phyloP scores from a whole-genome alignment of 257 asterid species.

The Gentiana straminea region DNA sequence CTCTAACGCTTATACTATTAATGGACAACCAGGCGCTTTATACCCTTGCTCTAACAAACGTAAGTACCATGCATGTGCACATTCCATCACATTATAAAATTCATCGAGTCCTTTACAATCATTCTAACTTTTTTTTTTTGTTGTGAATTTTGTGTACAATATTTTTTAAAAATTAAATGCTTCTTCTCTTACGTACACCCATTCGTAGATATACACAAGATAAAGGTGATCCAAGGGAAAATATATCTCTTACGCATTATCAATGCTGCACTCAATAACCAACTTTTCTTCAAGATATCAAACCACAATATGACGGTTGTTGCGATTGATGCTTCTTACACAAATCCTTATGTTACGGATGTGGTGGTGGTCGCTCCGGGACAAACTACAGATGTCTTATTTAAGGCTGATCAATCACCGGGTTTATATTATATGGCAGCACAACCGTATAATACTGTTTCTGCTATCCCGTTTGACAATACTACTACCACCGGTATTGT shows the following conservation, averaged over 20 bases:
- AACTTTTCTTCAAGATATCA: conserved; percentile 50
- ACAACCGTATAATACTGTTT: conserved; percentile 40
- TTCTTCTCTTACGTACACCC: too few relatives aligned
- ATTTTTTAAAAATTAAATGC: too few relatives aligned
- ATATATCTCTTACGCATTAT: conserved; percentile 43
- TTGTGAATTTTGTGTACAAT: not conserved
- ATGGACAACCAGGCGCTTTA: conserved; percentile 56
- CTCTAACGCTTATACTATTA: conserved; percentile 67
- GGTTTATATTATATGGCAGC: conserved; percentile 56
- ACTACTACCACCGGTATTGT: conserved; percentile 57
- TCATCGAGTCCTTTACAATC: not conserved
- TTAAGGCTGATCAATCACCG: conserved; percentile 40
- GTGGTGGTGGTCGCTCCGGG: conserved; percentile 56
- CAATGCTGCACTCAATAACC: conserved; percentile 69
- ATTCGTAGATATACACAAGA: conserved; percentile 26
- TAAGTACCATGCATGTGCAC: conserved; percentile 11
- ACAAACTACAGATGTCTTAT: conserved; percentile 60
- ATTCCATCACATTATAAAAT: too few relatives aligned
- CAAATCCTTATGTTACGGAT: conserved; percentile 34
- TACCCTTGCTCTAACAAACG: conserved; percentile 54
- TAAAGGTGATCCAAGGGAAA: conserved; percentile 36
- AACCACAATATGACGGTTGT: conserved; percentile 52
- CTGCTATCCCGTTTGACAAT: conserved; percentile 51
- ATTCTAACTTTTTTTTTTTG: not conserved
- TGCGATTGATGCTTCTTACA: conserved; percentile 53